Conservation (phyloP, 805 yeast genomes). For the Monosporozyma servazzii region DNA sequence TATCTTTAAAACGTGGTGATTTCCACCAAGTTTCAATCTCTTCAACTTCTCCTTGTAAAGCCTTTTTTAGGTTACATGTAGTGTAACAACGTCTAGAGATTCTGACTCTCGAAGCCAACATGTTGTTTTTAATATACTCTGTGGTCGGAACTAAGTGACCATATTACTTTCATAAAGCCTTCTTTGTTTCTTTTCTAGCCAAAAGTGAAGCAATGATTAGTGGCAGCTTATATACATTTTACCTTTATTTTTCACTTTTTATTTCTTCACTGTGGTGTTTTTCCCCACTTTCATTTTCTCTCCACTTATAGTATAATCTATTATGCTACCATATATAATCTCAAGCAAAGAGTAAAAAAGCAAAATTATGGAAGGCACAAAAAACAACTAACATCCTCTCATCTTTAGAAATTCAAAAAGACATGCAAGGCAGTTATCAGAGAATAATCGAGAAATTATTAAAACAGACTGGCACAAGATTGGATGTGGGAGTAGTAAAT, state of each 20-base stretch:
- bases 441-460: not conserved
- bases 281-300: not conserved
- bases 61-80: slow-evolving; percentile 3
- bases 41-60: slow-evolving; percentile 27
- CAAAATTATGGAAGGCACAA: not conserved
- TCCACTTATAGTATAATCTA: not conserved
- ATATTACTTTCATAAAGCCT: not conserved
- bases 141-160: not conserved
- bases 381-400: too few relatives aligned
- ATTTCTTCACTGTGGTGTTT: not conserved
- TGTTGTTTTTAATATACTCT: not conserved
- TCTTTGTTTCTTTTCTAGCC: not conserved
- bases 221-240: not conserved
- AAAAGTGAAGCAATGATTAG: not conserved
- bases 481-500: not conserved
- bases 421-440: not conserved
- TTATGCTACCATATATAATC: not conserved
- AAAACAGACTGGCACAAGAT: not conserved
- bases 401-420: not conserved
- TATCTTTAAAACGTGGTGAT: slow-evolving; percentile 37
- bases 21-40: slow-evolving; percentile 43
- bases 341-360: not conserved
- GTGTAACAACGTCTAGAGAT: not conserved
- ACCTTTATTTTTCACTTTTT: not conserved
- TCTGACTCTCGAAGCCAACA: not conserved